phyloP scores from a whole-genome alignment of 805 yeast species.

The Cyberlindnera lachancei region DNA sequence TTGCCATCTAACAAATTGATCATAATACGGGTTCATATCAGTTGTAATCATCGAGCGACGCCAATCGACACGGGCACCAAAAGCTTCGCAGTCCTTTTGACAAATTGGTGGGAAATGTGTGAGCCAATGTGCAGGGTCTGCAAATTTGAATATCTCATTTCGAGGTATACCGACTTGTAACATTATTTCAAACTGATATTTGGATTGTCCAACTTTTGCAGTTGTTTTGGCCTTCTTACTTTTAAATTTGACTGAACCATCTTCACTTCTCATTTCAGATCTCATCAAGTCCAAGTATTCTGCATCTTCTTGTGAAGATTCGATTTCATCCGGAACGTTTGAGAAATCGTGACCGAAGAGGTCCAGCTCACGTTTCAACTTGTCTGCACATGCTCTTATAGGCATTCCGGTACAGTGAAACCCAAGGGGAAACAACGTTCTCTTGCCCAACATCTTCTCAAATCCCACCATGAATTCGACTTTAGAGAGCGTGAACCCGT shows the following conservation, averaged over 20 bases:
- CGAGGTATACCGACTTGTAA: slow-evolving; percentile 82
- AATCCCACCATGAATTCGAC: slow-evolving; percentile 89
- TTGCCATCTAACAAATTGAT: slow-evolving; percentile 94
- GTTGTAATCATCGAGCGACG: slow-evolving; percentile 94
- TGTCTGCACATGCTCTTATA: slow-evolving; percentile 91
- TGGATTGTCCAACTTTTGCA: slow-evolving; percentile 90
- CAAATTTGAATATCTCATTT: slow-evolving; percentile 79
- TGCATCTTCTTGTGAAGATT: slow-evolving; percentile 44
- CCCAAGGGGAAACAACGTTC: slow-evolving; percentile 91
- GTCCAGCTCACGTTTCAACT: slow-evolving; percentile 87
- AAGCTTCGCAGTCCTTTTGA: slow-evolving; percentile 64
- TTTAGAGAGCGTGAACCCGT: slow-evolving; percentile 89
- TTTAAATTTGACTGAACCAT: slow-evolving; percentile 83
- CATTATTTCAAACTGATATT: slow-evolving; percentile 95
- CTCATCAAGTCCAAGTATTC: slow-evolving; percentile 27
- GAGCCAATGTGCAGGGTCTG: slow-evolving; percentile 91
- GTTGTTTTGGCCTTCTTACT: slow-evolving; percentile 92
- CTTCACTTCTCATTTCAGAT: slow-evolving; percentile 35
- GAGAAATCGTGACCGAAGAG: slow-evolving; percentile 77
- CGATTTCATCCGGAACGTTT: slow-evolving; percentile 57
- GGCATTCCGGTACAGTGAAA: slow-evolving; percentile 99
- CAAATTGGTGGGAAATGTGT: slow-evolving; percentile 86
- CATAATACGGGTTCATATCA: slow-evolving; percentile 91
- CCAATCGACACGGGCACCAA: slow-evolving; percentile 98
- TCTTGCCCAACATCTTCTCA: slow-evolving; percentile 90